Evolutionary conservation across 306 rosid species (phyloP), one percentile per base, ranked within the genome.

Genomic region (Albizia julibrissin): DNA sequence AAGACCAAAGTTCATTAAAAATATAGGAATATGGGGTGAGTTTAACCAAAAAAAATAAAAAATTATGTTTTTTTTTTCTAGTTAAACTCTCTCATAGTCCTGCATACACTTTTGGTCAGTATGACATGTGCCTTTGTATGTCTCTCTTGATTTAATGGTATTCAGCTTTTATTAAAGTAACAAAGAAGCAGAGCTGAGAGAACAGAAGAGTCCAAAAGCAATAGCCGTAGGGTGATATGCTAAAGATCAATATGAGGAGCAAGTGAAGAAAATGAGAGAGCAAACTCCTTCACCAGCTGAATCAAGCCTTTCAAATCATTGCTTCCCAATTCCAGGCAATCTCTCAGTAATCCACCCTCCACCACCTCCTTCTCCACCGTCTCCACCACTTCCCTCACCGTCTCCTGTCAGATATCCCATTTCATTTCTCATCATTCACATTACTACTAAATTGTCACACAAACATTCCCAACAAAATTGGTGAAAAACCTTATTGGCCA

Each of bases 261-360:
- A 15, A 90, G 31, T 11, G 66, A 24, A 11, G 34, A 80, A 27
- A 87, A 87, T 66, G 88, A 86, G 46, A 84, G 24, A n/a, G 86
- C 84, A 82, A 91, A 75, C 82, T 95, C 95, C 84, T 87, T 91
- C 74, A 87, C 72, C 62, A 88, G 69, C 42, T 85, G 88, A 80
- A 93, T 74, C 78, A 93, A 76, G 22, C 90, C 92, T 77, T 86
- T 82, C 24, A 95, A 84, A 84, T 95, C 98, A 34, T 84, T 84
- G 83, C 85, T 81, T 19, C 94, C 95, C 84, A 95, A 9, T 80
- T 89, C 91, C 46, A 95, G 92, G 61, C 95, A 93, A 64, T 95
- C 98, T 87, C 72, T 89, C n/a, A 95, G 75, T 19, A 95, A 82
- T 49, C 87, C 95, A 21, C 98, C 98, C 29, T 91, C 88, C 83